Evolutionary conservation across 345 rosid species (phyloP).

Genomic region (Eucalyptus sp.): DNA sequence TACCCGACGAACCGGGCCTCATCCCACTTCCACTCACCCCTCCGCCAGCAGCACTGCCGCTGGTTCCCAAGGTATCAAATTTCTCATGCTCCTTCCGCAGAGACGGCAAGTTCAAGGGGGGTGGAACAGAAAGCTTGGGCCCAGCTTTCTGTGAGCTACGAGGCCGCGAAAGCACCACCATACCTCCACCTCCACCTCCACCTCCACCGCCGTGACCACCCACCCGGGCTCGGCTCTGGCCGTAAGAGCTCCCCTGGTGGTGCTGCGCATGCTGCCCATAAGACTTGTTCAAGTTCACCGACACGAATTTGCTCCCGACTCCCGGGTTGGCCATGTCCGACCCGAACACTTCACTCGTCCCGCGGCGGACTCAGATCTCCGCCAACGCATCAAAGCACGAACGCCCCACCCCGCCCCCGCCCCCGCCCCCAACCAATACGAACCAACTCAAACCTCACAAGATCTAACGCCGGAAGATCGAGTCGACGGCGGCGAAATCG

Average conservation of each 20-base stretch:
- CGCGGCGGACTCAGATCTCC: slow-evolving; percentile 44
- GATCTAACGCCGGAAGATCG: slow-evolving; percentile 17
- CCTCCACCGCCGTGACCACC: slow-evolving; percentile 32
- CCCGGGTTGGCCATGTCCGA: slow-evolving; percentile 89
- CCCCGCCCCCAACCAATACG: slow-evolving; percentile 10
- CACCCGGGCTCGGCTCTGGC: slow-evolving; percentile 32
- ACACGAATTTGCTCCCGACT: slow-evolving; percentile 61
- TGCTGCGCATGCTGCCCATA: slow-evolving; percentile 61
- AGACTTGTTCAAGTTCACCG: slow-evolving; percentile 87
- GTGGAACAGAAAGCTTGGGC: slow-evolving; percentile 94
- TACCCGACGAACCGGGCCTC: slow-evolving; percentile 70
- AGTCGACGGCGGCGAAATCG: background rate
- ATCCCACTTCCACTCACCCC: slow-evolving; percentile 59
- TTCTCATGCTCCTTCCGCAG: slow-evolving; percentile 84
- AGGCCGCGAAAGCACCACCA: slow-evolving; percentile 89
- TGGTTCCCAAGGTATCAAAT: slow-evolving; percentile 58
- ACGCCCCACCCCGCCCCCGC: background rate
- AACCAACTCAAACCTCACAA: background rate
- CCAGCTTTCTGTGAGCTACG: slow-evolving; percentile 91
- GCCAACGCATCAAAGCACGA: slow-evolving; percentile 55
- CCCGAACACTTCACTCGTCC: slow-evolving; percentile 3
- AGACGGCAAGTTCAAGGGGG: slow-evolving; percentile 97
- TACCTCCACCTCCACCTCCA: slow-evolving; percentile 41
- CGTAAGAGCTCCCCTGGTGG: slow-evolving; percentile 25
- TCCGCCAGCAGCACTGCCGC: slow-evolving; percentile 54